Evolutionary conservation across 441 rosid genomes (phyloP), one percentile per base, ranked within the genome.

Genomic region (Flueggea neowawraea): DNA sequence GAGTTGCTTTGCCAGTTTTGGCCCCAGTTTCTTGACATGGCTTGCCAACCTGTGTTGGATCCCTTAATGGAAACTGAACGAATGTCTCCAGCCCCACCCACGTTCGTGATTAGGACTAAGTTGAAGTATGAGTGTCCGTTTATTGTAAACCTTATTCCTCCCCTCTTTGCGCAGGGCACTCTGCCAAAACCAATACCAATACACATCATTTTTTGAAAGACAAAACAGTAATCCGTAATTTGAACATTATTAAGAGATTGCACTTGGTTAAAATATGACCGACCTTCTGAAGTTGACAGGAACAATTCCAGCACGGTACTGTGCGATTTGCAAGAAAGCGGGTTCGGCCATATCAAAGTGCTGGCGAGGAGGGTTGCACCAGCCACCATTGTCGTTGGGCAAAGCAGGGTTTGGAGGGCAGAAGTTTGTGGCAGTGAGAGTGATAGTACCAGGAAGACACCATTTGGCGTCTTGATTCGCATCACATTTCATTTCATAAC

Each of bases 351-450:
- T 31, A 36, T 80, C 84, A 4, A 77, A 80, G 60, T 80, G 84
- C 51, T 74, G 75, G 58, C 67, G 79, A 16, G 84, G 84, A 49
- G 84, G 80, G 61, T 77, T 77, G 66, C 84, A 80, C 84, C 84
- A 77, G 2, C 84, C 80, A 5, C 84, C 84, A 16, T 75, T 68
- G 64, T 75, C 48, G 45, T 75, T 75, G 1, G 84, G 31, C 17
- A 64, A 45, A 15, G 76, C 71, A 10, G 49, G 52, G 69, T 80
- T 80, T 9, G 83, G 83, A 2, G 83, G 83, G 62, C 81, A 73
- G 54, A 76, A 79, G 60, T 80, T 79, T 0, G 84, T 80, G 10
- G 82, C 85, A 8, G 80, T 72, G 33, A 78, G 76, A 0, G 58
- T 65, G 14, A 78, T 75, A 33, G 75, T 51, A 3, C 66, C 65